Evolutionary conservation across 192 early-diverging fungal genomes (phyloP), one percentile per base, ranked within the genome.

Genomic region (Umbelopsis vinacea): DNA sequence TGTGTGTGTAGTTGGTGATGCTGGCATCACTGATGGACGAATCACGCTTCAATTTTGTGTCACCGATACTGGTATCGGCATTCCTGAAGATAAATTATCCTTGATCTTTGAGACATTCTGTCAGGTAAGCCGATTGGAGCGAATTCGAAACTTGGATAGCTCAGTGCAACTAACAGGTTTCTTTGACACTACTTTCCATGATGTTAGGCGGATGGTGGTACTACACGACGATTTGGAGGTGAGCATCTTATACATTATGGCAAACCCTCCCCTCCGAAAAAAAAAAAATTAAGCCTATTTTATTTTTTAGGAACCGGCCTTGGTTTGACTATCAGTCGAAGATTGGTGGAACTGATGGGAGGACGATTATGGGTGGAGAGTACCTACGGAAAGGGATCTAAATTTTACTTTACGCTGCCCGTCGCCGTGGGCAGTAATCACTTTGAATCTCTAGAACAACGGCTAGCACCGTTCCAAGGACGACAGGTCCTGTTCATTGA

Each of bases 31-130:
- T n/a, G 57, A 63, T 35, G 57, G 57, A 63, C 26, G 33, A 63
- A 63, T 91, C 21, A 81, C 78, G 26, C 77, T 95, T 37, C 85
- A 89, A 52, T 86, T 95, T 50, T 85, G 84, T 70, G 90, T 96
- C 46, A 81, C 80, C 17, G 94, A 96, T 67, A 92, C 92, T 2
- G 94, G 94, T 40, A 96, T 96, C 54, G 94, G 94, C n/a, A 94
- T 96, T 67, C 82, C 88, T 52, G 86, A 86, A 53, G 92, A 93
- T 52, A 94, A 93, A 75, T 84, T 91, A 52, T 74, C 83, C 24
- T 81, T 92, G 55, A 87, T 94, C 23, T 96, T 96, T 75, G 89
- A 92, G 43, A 90, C 89, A 23, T 96, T 94, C 80, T 82, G 88
- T 52, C 94, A 96, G 76, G 53, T 54, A 54, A 14, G 53, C 3